phyloP scores from a whole-genome alignment of 495 filamentous ascomycete species.

The Lepidopterella palustris region DNA sequence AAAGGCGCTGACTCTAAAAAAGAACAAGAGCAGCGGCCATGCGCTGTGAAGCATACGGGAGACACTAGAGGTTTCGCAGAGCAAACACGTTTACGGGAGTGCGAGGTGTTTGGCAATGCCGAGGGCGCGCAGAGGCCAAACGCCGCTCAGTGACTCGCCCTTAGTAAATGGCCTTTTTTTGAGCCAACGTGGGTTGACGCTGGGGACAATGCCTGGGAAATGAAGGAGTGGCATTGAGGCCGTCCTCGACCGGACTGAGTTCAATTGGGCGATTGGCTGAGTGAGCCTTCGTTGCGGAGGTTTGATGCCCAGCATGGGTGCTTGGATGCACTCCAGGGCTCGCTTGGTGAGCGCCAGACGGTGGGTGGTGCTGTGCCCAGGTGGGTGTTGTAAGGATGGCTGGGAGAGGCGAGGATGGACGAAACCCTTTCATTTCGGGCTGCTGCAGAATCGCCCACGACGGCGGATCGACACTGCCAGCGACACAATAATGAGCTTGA shows the following conservation, averaged over 20 bases:
- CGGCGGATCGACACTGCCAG: constrained; percentile 27
- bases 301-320: constrained; percentile 25
- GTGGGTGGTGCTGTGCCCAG: constrained; percentile 5
- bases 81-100: constrained; percentile 5
- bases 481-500: constrained; percentile 28
- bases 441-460: constrained; percentile 28
- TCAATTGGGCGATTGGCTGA: constrained; percentile 16
- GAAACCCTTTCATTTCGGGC: constrained; percentile 30
- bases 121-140: constrained; percentile 5
- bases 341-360: background rate
- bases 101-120: constrained; percentile 8
- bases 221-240: constrained; percentile 1
- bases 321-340: too few species aligned
- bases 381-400: too few species aligned
- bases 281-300: constrained; percentile 16
- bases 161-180: background rate
- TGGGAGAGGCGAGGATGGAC: constrained; percentile 14
- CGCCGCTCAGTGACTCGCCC: too few species aligned
- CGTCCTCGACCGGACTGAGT: background rate
- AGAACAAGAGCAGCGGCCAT: background rate
- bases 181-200: background rate
- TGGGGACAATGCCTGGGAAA: background rate
- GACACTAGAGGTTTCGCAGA: constrained; percentile 27
- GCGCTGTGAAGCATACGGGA: constrained; percentile 20
- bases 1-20: background rate